Conservation (phyloP, 805 yeast species). For the Nakazawaea holstii region DNA sequence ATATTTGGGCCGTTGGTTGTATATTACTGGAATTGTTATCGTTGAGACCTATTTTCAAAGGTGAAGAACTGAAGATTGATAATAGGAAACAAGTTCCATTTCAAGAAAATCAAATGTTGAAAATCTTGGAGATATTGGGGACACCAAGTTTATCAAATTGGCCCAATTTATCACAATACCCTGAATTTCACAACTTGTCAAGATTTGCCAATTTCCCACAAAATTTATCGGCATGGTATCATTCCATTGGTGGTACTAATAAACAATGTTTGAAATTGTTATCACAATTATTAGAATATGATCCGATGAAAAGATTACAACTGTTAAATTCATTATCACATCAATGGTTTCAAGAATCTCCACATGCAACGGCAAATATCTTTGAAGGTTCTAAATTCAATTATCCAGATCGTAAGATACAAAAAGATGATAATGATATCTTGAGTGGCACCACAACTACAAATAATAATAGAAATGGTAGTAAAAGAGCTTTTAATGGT, state of each 20-base stretch:
- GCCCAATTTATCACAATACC: constrained; percentile 76
- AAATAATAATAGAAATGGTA: constrained; percentile 11
- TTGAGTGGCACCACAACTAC: constrained; percentile 12
- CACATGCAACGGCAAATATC: constrained; percentile 67
- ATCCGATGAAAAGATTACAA: constrained; percentile 74
- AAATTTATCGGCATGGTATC: constrained; percentile 80
- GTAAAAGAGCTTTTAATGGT: constrained; percentile 5
- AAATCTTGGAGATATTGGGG: constrained; percentile 90
- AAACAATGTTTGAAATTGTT: constrained; percentile 63
- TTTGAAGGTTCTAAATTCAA: constrained; percentile 69
- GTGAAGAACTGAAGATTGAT: constrained; percentile 96
- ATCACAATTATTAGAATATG: constrained; percentile 65
- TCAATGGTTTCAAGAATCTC: constrained; percentile 69
- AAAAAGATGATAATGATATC: constrained; percentile 83
- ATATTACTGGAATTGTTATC: constrained; percentile 88
- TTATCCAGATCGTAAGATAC: constrained; percentile 84
- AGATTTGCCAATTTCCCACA: constrained; percentile 57
- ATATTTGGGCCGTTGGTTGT: constrained; percentile 95
- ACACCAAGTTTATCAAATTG: constrained; percentile 76
- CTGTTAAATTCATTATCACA: constrained; percentile 75
- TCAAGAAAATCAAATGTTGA: constrained; percentile 87
- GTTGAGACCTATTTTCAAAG: constrained; percentile 89
- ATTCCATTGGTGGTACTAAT: constrained; percentile 71
- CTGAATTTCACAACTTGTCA: constrained; percentile 70
- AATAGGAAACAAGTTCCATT: constrained; percentile 90